Evolutionary conservation across 768 basidiomycete species (phyloP).

Genomic region (Floccularia luteovirens): DNA sequence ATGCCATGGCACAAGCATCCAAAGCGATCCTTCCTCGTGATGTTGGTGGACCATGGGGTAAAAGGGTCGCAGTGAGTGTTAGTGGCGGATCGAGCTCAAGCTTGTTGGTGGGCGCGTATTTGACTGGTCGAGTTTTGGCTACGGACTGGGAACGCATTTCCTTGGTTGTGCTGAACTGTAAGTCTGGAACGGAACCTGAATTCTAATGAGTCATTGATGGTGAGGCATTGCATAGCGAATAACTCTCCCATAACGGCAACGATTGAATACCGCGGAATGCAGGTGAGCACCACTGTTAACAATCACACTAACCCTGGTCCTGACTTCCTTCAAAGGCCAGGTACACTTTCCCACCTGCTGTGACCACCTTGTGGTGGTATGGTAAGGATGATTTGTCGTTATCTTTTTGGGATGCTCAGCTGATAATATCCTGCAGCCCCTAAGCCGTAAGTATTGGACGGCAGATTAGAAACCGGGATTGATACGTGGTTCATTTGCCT

Average conservation of each 20-base stretch:
- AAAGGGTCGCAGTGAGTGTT: conserved; percentile 59
- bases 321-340: conserved; percentile 36
- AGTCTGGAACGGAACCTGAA: conserved; percentile 6
- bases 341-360: conserved; percentile 75
- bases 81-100: conserved; percentile 50
- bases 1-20: conserved; percentile 67
- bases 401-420: background rate
- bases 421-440: conserved; percentile 1
- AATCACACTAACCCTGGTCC: background rate
- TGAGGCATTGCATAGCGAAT: conserved; percentile 45
- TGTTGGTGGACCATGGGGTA: conserved; percentile 55
- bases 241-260: conserved; percentile 47
- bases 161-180: conserved; percentile 69
- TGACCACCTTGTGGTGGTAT: conserved; percentile 51
- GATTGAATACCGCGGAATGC: conserved; percentile 56
- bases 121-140: conserved; percentile 45
- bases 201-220: conserved; percentile 30
- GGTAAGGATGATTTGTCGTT: conserved; percentile 13
- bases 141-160: conserved; percentile 60
- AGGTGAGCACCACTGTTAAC: conserved; percentile 25
- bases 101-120: conserved; percentile 58
- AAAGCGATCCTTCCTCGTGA: conserved; percentile 71
- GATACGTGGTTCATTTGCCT: too few relatives aligned
- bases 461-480: too few relatives aligned
- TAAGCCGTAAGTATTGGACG: too few relatives aligned